These are phyloP conservation scores for Pholiota microspora DNA, from an alignment of 768 basidiomycete species.

Conservation along the genomic window DNA sequence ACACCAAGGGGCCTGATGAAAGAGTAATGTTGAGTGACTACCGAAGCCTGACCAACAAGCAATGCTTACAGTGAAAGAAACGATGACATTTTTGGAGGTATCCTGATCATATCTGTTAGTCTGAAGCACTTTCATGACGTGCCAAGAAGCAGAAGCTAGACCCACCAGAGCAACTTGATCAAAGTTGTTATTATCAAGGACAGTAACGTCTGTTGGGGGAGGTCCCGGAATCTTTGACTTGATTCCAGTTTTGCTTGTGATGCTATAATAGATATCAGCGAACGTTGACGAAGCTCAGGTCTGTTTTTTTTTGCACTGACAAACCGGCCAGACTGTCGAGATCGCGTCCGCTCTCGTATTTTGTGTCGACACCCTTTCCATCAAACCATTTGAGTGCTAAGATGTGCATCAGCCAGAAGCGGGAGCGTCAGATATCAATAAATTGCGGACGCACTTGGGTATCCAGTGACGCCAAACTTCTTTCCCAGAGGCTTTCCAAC, in stretches of 20 bases:
- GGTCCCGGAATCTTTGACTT: constrained; percentile 89
- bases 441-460: constrained; percentile 65
- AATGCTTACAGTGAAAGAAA: constrained; percentile 71
- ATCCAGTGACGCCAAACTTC: constrained; percentile 80
- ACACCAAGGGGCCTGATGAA: constrained; percentile 72
- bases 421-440: background rate
- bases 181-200: constrained; percentile 73
- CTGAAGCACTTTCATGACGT: no score
- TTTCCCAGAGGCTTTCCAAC: constrained; percentile 73
- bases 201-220: constrained; percentile 64
- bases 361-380: constrained; percentile 58
- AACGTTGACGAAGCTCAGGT: background rate
- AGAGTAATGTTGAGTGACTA: constrained; percentile 4
- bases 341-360: constrained; percentile 79
- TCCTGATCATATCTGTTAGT: constrained; percentile 38
- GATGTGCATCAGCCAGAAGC: no score
- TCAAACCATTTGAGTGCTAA: constrained; percentile 92
- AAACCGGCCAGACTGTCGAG: constrained; percentile 73
- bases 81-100: constrained; percentile 75
- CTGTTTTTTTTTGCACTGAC: constrained; percentile 41
- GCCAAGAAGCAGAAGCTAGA: background rate
- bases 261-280: constrained; percentile 36
- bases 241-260: constrained; percentile 71
- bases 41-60: background rate
- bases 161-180: constrained; percentile 69